A percentile compares a stretch with the other conserved stretches of the same genome.
Conservation (phyloP, 2,329 filamentous ascomycete species). For the Diaporthe nobilis region DNA sequence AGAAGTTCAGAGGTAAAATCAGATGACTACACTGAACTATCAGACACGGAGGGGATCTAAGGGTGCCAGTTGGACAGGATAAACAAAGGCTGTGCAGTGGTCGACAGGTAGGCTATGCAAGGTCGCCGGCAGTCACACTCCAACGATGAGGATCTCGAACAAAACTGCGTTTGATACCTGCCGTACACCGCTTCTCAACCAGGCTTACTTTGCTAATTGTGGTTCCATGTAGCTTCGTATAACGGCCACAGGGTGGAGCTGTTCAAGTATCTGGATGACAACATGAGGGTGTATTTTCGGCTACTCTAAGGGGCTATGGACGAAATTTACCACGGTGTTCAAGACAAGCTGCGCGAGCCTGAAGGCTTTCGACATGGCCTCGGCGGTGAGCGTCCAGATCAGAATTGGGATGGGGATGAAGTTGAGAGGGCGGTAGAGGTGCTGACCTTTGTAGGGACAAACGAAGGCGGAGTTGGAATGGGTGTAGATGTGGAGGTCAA, state of each 20-base stretch:
- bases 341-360: neutral
- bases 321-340: neutral
- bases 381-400: neutral
- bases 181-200: neutral
- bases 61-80: neutral
- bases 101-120: neutral
- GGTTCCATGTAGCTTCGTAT: neutral
- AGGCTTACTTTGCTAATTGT: neutral
- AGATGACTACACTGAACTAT: neutral
- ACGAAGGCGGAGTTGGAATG: neutral
- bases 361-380: neutral
- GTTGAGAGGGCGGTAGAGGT: neutral
- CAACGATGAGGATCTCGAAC: neutral
- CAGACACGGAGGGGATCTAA: neutral
- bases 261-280: no score
- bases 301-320: neutral
- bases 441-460: neutral
- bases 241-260: neutral
- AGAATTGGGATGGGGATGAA: neutral
- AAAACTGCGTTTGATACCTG: neutral
- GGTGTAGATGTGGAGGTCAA: neutral
- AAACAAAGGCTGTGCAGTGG: neutral
- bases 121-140: neutral
- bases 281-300: neutral
- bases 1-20: neutral